Evolutionary conservation across 2,329 filamentous ascomycete genomes (phyloP), one percentile per base, ranked within the genome.

Genomic region (Beauveria australis): DNA sequence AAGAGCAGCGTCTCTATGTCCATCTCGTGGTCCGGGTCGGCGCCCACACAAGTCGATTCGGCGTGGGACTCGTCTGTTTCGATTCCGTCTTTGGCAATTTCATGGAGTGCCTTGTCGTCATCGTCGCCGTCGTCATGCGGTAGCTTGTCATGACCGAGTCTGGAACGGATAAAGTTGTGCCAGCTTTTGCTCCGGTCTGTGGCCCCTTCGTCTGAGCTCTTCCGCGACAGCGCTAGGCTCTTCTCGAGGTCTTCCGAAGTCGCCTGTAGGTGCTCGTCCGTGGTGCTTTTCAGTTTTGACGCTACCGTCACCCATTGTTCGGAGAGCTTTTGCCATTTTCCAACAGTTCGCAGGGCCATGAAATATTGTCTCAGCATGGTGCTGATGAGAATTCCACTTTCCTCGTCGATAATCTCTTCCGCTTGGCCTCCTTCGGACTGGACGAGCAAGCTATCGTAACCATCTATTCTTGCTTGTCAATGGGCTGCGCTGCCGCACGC

Each of bases 301-400:
- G 89, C 85, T 2, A 94, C 84, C 12, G 74, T 71, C 26, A 76
- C 74, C 87, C 90, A 95, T 70, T 91, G 86, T 1, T 81, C 77
- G 16, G 87, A 83, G 77, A 89, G 89, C 61, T 85, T 80, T 62
- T 83, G 85, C 92, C 92, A 96, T 67, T 85, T 84, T 19, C 91
- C 89, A 28, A 96, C 76, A 1, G 92, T 88, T 60, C 90, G 89
- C 48, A 96, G 79, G 7, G 87, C 89, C 81, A 96, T 88, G 74
- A 96, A 96, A 73, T 96, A 96, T 71, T 96, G 92, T 14, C 92
- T 85, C 22, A 97, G 79, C 71, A 97, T 87, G 69, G 89, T 90
- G 53, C 89, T 92, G 67, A 96, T 90, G 60, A 96, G 79, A 18
- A 95, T 86, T 3, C 92, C 92, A 66, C 89, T 92, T 70, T 97